Percentiles rank a stretch among this genome's conserved stretches.
phyloP scores from a whole-genome alignment of 192 early-diverging fungal species.

The Chytriomyces confervae region DNA sequence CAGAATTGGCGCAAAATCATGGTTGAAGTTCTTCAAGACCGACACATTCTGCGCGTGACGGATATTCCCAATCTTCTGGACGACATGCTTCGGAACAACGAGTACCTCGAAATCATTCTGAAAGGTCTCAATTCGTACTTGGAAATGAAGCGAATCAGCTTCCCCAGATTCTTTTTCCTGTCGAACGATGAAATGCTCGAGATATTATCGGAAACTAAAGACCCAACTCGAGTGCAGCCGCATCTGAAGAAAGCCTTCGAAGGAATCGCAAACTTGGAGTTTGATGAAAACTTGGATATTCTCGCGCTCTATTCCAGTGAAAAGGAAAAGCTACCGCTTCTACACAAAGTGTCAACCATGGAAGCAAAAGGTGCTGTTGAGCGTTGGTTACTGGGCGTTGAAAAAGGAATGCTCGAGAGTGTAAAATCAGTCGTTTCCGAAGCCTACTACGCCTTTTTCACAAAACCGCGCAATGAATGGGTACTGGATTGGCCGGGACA shows the following conservation, averaged over 20 bases:
- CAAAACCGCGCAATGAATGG: constrained; percentile 61
- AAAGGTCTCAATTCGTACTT: constrained; percentile 69
- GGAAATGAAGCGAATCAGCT: constrained; percentile 65
- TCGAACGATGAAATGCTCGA: constrained; percentile 75
- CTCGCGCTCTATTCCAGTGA: constrained; percentile 59
- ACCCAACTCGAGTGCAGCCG: constrained; percentile 67
- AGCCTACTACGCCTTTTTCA: constrained; percentile 57
- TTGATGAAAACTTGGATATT: constrained; percentile 65
- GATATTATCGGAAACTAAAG: constrained; percentile 70
- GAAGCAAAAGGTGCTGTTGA: constrained; percentile 71
- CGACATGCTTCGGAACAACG: constrained; percentile 62
- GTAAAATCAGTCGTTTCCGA: constrained; percentile 55
- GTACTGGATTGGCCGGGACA: constrained; percentile 72
- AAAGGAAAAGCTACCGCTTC: constrained; percentile 59
- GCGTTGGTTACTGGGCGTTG: constrained; percentile 62
- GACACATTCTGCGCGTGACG: constrained; percentile 60
- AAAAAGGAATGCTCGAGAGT: constrained; percentile 63
- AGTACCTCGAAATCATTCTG: constrained; percentile 61
- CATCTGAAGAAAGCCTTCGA: constrained; percentile 74
- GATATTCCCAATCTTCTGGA: constrained; percentile 66
- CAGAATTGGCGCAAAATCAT: constrained; percentile 65
- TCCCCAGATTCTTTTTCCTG: constrained; percentile 70
- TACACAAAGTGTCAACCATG: constrained; percentile 60
- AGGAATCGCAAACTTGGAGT: constrained; percentile 63
- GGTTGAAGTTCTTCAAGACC: constrained; percentile 60